These are phyloP conservation scores for Leccinum subgranulosum DNA, from an alignment of 768 basidiomycete genomes.

Conservation along the genomic window DNA sequence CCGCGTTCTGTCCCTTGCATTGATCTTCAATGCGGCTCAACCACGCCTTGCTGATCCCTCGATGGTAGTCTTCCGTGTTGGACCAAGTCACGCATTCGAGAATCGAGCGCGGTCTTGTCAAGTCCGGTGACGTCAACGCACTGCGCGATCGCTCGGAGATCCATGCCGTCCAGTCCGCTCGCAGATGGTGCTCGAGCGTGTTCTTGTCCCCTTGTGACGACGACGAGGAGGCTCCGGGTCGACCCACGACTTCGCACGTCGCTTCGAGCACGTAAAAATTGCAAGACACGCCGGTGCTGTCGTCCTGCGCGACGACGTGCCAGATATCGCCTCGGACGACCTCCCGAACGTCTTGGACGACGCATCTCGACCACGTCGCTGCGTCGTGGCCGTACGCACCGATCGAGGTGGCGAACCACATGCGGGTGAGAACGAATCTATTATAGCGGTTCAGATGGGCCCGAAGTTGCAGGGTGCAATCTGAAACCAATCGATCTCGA, in stretches of 20 bases:
- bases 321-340: constrained; percentile 59
- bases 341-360: constrained; percentile 48
- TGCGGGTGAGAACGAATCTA: constrained; percentile 61
- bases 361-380: constrained; percentile 33
- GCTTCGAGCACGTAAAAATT: constrained; percentile 58
- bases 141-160: constrained; percentile 32
- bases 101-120: constrained; percentile 4
- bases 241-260: constrained; percentile 73
- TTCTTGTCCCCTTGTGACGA: background rate
- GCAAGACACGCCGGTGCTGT: constrained; percentile 22
- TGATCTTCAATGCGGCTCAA: constrained; percentile 38
- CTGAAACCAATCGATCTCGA: background rate
- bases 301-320: constrained; percentile 40
- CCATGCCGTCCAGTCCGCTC: constrained; percentile 68
- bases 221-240: constrained; percentile 14
- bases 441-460: background rate
- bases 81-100: constrained; percentile 53
- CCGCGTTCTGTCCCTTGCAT: constrained; percentile 34
- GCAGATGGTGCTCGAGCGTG: constrained; percentile 26
- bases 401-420: constrained; percentile 63
- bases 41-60: constrained; percentile 70
- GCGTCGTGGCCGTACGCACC: constrained; percentile 36
- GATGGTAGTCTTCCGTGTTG: constrained; percentile 67
- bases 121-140: background rate
- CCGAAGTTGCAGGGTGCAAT: background rate